Evolutionary conservation across 2,329 filamentous ascomycete genomes (phyloP), one percentile per base, ranked within the genome.

Genomic region (Trichophyton equinum): DNA sequence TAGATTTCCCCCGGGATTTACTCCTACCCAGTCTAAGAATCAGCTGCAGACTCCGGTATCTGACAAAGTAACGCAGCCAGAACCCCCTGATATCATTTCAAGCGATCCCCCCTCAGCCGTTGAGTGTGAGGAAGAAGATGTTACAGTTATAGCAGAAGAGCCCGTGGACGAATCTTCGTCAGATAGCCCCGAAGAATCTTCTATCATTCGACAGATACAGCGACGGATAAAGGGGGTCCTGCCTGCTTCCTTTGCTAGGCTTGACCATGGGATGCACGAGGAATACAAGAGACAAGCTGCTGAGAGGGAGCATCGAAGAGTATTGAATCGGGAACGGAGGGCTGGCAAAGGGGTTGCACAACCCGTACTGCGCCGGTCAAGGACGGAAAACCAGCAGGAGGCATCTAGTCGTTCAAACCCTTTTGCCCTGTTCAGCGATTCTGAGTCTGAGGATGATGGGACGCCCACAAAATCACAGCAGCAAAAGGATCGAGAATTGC

Each of bases 171-270:
- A 49, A 20, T 62, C 60, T 22, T 25, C 22, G 20, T 57, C 57
- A 8, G 58, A 61, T 56, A 36, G 36, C 7, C 44, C 56, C 3
- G 61, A 65, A 51, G 60, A 65, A 30, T 64, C 66, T 7, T 59
- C 64, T 47, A 67, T 69, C 57, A 66, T 78, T 9, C 68, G 69
- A 62, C 65, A 63, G 27, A 64, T 74, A 11, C 71, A 74, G 56
- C 74, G 75, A 30, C 73, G 66, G 58, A 78, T 78, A 11, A 75
- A 75, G 62, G 78, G 78, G 27, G 77, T 79, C 25, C 69, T 80
- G 25, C 78, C 78, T 18, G 78, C 78, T 4, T 79, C 78, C 25
- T 79, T 75, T 74, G 63, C 76, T 25, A 71, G 74, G 58, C 68
- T 78, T 56, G 71, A 78, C 64, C 69, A 70, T 56, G 71, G 72